Base-by-base conservation (phyloP, 192 early-diverging fungal genomes). In the Hyaloraphidium curvatum region DNA sequence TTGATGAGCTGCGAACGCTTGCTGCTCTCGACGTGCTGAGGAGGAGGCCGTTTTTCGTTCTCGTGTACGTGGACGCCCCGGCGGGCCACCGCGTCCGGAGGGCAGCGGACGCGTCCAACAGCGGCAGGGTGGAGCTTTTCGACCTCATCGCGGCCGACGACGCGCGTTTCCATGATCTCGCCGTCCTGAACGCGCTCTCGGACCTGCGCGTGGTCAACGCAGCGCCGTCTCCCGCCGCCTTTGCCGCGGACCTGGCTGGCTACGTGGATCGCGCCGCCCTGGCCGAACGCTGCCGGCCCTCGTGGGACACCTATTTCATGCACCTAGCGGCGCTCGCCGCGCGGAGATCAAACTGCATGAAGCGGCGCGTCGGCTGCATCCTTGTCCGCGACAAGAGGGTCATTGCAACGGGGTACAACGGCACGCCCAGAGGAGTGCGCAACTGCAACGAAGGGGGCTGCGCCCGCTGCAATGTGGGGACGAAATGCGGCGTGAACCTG, bases 321-420 rank as follows among this genome's bases (percentile, higher is more conserved):
- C 71, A 79, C 23, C 63, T 99, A 17, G 88, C 89, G 2, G 82
- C 92, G 58, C 70, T 97, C 29, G 93, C 91, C 9, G 84, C 93
- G 3, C 67, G 73, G 27, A 66, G 93, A 29, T 82, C 81, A 16
- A 99, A 99, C 56, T 99, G 89, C 69, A 99, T 99, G 96, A 99
- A 99, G 54, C 76, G 93, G 21, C 76, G 87, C 28, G 96, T 99
- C 9, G 96, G 96, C 0, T 89, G 86, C 63, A 88, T 99, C 13
- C 62, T 97, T 21, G 85, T 88, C 17, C 84, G 82, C 50, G 81
- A 97, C 50, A 73, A 65, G 30, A 71, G 87, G 39, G 84, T 99
- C 26, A 84, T 99, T 39, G 83, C 92, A 1, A 97, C 92, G 14
- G 95, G 95, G n/a, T 99, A 99, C 65, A 99, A 99, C 58, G 95